Base-by-base conservation (phyloP, 2,329 filamentous ascomycete genomes). In the Plenodomus biglobosus region DNA sequence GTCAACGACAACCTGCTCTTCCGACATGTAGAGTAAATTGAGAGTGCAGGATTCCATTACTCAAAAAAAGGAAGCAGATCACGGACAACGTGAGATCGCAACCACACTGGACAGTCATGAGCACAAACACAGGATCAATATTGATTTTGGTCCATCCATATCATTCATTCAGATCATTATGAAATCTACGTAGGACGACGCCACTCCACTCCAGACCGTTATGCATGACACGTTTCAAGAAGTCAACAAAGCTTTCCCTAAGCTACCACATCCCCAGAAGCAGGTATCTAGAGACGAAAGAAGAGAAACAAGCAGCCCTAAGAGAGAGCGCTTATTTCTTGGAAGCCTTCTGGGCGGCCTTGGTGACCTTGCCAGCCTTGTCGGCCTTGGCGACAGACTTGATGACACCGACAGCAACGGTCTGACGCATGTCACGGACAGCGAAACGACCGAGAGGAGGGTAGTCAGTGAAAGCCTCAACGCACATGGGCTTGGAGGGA, bases 401-500 rank as follows among this genome's bases (percentile, higher is more conserved):
- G 84, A 95, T 92, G 80, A 95, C 90, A 87, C 90, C 89, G 79
- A 95, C 90, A 65, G 90, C 89, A 68, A 94, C 88, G 78, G 88
- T 92, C 56, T 72, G 68, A 65, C 69, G 68, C 92, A 96, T 96
- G 82, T 96, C 92, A 88, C 92, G 92, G 85, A 99, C 94, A 78
- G 94, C 94, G 86, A 99, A 99, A 87, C 94, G 92, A 78, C 94
- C 94, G 73, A 99, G 91, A 79, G 94, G 94, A 74, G 94, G 92
- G 85, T 97, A 99, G 76, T 96, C 91, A 73, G 92, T 96, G 91
- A 97, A 99, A 71, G 94, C 83, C 38, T 99, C 94, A 80, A 99
- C 94, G 80, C 94, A 99, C 94, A 99, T 99, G 77, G 94, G 94
- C 92, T 99, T 99, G 84, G 92, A 96, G 77, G 94, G 94, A 85